Evolutionary conservation across 169 alveolate species (phyloP).

Genomic region (Cryptosporidium viatorum): DNA sequence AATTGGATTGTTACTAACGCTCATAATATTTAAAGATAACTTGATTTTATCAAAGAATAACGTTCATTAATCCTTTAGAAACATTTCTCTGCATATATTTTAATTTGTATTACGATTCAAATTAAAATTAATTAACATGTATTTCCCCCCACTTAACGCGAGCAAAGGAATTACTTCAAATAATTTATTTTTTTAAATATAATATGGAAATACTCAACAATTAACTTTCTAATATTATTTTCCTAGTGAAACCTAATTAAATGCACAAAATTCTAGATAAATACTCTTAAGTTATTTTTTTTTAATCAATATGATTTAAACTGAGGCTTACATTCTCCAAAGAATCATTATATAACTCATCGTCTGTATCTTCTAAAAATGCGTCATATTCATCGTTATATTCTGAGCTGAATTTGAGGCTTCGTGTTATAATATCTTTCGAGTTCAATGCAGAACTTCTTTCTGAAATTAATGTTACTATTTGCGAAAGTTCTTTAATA

Average conservation of each 20-base stretch:
- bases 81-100: neutral
- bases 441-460: slow-evolving; percentile 70
- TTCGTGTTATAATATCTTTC: neutral
- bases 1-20: neutral
- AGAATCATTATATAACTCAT: slow-evolving; percentile 1
- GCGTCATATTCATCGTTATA: neutral
- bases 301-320: neutral
- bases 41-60: neutral
- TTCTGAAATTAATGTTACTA: slow-evolving; percentile 41
- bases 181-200: too few relatives aligned
- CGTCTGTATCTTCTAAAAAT: slow-evolving; percentile 23
- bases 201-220: neutral
- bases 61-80: neutral
- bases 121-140: slow-evolving; percentile 1
- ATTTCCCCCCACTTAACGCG: slow-evolving; percentile 16
- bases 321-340: neutral
- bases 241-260: neutral
- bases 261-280: neutral
- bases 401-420: slow-evolving; percentile 8
- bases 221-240: neutral
- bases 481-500: slow-evolving; percentile 63
- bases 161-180: neutral
- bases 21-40: neutral
- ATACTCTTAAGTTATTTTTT: neutral
- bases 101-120: neutral